Evolutionary conservation across 2,329 filamentous ascomycete genomes (phyloP), one percentile per base, ranked within the genome.

Genomic region (Calonectria montana): DNA sequence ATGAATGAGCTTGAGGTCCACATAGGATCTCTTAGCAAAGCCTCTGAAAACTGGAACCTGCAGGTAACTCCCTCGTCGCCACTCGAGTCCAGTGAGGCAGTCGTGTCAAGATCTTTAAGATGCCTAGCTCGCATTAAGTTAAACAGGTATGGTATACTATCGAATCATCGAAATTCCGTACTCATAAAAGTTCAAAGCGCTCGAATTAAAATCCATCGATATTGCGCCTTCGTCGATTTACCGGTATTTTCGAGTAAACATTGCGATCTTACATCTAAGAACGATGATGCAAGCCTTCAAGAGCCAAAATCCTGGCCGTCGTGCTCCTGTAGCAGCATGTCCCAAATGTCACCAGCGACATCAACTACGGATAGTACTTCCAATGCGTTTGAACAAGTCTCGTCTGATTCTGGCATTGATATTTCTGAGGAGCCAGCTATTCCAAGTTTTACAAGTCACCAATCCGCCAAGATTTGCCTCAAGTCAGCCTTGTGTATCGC

Each of bases 1-100:
- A 62, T 62, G 57, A 62, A 62, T 27, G 57, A 62, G 2, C 57
- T 62, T 10, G 57, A 62, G 37, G 37, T 10, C 7, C 57, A 62
- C 6, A 29, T 45, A 1, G 39, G 57, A 29, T 43, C 25, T 23
- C 39, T 62, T 9, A 21, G 18, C 39, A 45, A 29, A n/a, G n/a
- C 9, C 8, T 37, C 57, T 3, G 57, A 62, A 43, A 15, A 16
- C 2, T 62, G 57, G 57, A 23, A 31, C 8, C 7, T 62, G 2
- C 57, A 43, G 12, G 37, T 23, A 4, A 45, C 57, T 7, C 12
- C 23, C 2, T n/a, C 57, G 13, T 31, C 57, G n/a, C 39, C 57
- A 0, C 15, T 62, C 8, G 57, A 45, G 18, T 12, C 39, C 1
- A 23, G 39, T 31, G 57, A 62, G 9, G 57, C 37, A 4, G 57